A percentile compares a stretch with the other conserved stretches of the same genome.
Evolutionary conservation across 305 asterid species (phyloP).

Genomic region (Fraxinus floribunda): DNA sequence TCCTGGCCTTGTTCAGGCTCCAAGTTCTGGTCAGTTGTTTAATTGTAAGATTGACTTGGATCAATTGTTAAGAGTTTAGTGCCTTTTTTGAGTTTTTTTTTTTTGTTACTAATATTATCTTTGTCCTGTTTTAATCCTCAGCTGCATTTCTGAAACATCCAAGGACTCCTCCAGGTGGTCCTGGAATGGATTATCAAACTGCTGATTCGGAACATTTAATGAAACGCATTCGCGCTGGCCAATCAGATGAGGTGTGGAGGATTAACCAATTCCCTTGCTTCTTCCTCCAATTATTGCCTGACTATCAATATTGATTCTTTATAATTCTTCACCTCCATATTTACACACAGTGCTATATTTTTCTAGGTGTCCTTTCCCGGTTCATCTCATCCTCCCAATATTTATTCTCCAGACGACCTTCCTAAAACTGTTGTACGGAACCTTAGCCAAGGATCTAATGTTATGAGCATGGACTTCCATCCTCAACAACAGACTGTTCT

Average conservation of each 20-base stretch:
- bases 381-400: constrained; percentile 65
- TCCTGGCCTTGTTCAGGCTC: constrained; percentile 79
- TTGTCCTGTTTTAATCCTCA: constrained; percentile 26
- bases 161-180: constrained; percentile 76
- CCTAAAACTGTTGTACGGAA: constrained; percentile 80
- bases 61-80: constrained; percentile 7
- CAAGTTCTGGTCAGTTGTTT: constrained; percentile 65
- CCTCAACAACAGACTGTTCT: constrained; percentile 94
- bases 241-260: constrained; percentile 76
- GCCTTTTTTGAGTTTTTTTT: background rate
- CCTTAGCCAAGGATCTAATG: constrained; percentile 92
- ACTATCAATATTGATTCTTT: constrained; percentile 9
- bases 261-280: constrained; percentile 1
- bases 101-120: background rate
- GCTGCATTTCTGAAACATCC: constrained; percentile 77
- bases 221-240: constrained; percentile 89
- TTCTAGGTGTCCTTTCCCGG: constrained; percentile 85
- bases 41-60: constrained; percentile 16
- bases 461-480: constrained; percentile 99
- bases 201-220: constrained; percentile 94
- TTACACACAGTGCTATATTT: constrained; percentile 21
- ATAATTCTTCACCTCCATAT: constrained; percentile 17
- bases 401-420: constrained; percentile 84
- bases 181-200: constrained; percentile 91
- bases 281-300: background rate